Evolutionary conservation across 2,329 filamentous ascomycete genomes (phyloP).

Genomic region (Aaosphaeria arxii): DNA sequence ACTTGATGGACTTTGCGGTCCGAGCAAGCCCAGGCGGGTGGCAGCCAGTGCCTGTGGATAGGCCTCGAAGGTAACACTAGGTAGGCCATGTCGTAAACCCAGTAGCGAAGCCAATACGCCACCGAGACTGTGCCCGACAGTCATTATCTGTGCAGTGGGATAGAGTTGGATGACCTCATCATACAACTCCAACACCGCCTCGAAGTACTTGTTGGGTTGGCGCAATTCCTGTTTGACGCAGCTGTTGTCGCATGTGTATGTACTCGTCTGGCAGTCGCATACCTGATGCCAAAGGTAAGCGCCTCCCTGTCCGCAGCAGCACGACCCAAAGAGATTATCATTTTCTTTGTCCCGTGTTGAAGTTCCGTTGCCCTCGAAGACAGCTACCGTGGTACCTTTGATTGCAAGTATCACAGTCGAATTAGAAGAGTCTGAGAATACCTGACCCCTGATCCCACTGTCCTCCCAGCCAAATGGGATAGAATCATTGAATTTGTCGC

Average conservation of each 20-base stretch:
- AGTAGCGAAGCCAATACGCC: constrained; percentile 35
- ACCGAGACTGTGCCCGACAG: constrained; percentile 33
- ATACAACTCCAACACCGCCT: constrained; percentile 30
- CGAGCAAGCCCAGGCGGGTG: constrained; percentile 27
- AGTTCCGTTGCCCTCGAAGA: constrained; percentile 36
- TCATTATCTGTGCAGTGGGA: constrained; percentile 31
- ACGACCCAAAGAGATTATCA: constrained; percentile 35
- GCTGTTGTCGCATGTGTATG: constrained; percentile 33
- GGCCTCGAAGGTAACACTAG: constrained; percentile 32
- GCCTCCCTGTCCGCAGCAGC: constrained; percentile 35
- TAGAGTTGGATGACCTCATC: constrained; percentile 32
- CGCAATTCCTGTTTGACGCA: constrained; percentile 30
- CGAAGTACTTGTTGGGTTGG: constrained; percentile 31
- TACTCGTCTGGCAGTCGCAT: constrained; percentile 34
- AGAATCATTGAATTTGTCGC: constrained; percentile 25
- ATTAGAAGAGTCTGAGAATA: constrained; percentile 32
- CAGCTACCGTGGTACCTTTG: constrained; percentile 34
- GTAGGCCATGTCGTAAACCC: constrained; percentile 30
- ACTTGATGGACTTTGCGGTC: constrained; percentile 21
- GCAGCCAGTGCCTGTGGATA: constrained; percentile 36
- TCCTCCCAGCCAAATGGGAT: constrained; percentile 38
- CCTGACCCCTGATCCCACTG: constrained; percentile 33
- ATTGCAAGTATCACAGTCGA: constrained; percentile 30
- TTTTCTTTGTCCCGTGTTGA: constrained; percentile 36
- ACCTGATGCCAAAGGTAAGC: constrained; percentile 33